Conservation (phyloP, 169 alveolate genomes). For the Toxoplasma gondii region DNA sequence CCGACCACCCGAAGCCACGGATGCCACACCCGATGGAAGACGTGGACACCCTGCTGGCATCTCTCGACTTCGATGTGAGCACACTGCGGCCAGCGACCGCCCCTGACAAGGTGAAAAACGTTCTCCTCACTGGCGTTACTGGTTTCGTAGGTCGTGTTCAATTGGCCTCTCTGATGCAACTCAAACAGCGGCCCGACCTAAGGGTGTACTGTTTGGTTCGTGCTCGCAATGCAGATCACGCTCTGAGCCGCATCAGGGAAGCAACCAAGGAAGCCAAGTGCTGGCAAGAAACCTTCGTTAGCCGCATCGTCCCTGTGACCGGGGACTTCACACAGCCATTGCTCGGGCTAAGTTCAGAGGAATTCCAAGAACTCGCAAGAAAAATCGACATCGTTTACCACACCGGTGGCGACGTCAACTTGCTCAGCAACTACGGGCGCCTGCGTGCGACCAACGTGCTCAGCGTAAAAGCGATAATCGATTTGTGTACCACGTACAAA, state of each 20-base stretch:
- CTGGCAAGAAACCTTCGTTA: constrained; percentile 71
- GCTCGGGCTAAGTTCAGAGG: constrained; percentile 73
- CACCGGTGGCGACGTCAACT: constrained; percentile 80
- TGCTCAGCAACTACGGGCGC: constrained; percentile 75
- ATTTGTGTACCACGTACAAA: constrained; percentile 70
- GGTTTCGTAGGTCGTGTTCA: constrained; percentile 80
- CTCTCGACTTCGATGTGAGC: constrained; percentile 68
- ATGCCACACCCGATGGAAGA: constrained; percentile 75
- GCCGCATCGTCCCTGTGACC: constrained; percentile 70
- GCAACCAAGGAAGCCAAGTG: constrained; percentile 78
- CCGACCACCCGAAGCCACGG: constrained; percentile 31
- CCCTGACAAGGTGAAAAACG: constrained; percentile 68
- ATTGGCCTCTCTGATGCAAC: constrained; percentile 69
- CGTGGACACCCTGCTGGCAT: constrained; percentile 47
- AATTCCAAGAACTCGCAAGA: constrained; percentile 68
- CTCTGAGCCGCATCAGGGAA: constrained; percentile 70
- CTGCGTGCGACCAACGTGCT: constrained; percentile 76
- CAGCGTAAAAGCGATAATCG: constrained; percentile 67
- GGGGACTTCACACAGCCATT: constrained; percentile 75
- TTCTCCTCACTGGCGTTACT: constrained; percentile 77
- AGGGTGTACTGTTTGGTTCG: constrained; percentile 76
- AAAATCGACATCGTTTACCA: constrained; percentile 77
- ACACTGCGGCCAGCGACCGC: constrained; percentile 64
- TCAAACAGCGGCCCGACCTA: constrained; percentile 33
- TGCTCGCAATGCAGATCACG: constrained; percentile 71